phyloP scores from a whole-genome alignment of 352 stramenopile species.

The Phytopythium oedochilum region DNA sequence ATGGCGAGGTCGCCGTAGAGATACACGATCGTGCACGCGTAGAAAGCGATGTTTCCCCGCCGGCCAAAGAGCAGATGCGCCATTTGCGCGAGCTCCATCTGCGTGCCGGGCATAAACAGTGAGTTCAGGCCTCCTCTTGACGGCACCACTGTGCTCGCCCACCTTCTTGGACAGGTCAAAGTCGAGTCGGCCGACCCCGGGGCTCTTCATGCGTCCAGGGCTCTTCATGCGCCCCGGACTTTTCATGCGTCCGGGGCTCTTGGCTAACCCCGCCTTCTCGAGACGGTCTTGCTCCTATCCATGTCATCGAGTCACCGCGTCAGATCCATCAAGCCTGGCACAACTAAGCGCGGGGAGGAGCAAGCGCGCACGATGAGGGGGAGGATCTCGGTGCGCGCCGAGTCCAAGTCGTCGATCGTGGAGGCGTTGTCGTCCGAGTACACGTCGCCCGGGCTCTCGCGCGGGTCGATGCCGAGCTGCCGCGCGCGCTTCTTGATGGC shows the following conservation, averaged over 20 bases:
- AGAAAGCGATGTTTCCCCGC: slow-evolving; percentile 70
- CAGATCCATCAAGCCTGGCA: background rate
- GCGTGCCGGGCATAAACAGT: background rate
- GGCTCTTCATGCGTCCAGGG: slow-evolving; percentile 18
- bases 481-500: slow-evolving; percentile 52
- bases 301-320: background rate
- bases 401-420: slow-evolving; percentile 32
- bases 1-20: slow-evolving; percentile 86
- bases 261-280: slow-evolving; percentile 34
- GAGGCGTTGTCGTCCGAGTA: slow-evolving; percentile 19
- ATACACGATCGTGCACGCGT: slow-evolving; percentile 77
- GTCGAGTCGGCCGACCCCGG: slow-evolving; percentile 28
- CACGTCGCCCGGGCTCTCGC: slow-evolving; percentile 15
- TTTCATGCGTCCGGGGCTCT: background rate
- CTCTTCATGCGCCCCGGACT: background rate
- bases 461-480: slow-evolving; percentile 28
- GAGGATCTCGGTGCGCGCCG: slow-evolving; percentile 60
- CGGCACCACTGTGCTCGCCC: too few species aligned
- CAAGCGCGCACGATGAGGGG: slow-evolving; percentile 53
- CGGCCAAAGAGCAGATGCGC: slow-evolving; percentile 69
- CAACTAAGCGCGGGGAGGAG: too few species aligned
- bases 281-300: slow-evolving; percentile 49
- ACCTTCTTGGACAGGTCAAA: slow-evolving; percentile 82
- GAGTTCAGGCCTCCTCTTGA: too few species aligned
- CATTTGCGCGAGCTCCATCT: slow-evolving; percentile 87